Percentiles rank a stretch among this genome's conserved stretches.
phyloP scores from a whole-genome alignment of 768 basidiomycete species.

The Mycena indigotica region DNA sequence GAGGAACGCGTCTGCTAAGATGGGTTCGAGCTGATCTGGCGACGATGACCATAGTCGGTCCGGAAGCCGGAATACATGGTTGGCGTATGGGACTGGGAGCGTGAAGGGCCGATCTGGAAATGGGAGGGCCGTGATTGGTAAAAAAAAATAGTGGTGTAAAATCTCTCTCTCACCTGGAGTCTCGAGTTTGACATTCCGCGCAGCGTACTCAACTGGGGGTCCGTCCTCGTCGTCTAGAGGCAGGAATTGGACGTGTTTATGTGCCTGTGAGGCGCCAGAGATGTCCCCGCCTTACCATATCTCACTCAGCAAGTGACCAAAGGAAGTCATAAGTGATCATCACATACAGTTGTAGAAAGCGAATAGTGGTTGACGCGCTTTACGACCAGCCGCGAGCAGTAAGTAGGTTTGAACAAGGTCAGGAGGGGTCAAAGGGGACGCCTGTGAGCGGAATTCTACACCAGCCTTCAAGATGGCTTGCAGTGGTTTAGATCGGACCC shows the following conservation, averaged over 20 bases:
- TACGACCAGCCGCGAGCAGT: slow-evolving; percentile 70
- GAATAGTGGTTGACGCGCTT: slow-evolving; percentile 60
- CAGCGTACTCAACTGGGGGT: slow-evolving; percentile 78
- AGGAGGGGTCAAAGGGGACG: slow-evolving; percentile 74
- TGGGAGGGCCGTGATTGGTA: too few species aligned
- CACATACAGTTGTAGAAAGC: slow-evolving; percentile 89
- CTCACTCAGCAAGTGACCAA: slow-evolving; percentile 1
- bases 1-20: slow-evolving; percentile 64
- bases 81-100: slow-evolving; percentile 77
- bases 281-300: slow-evolving; percentile 66
- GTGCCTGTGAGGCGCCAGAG: slow-evolving; percentile 87
- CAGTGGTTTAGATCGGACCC: slow-evolving; percentile 18
- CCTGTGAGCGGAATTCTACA: slow-evolving; percentile 74
- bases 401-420: slow-evolving; percentile 79
- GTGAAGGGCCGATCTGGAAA: slow-evolving; percentile 71
- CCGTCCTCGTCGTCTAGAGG: slow-evolving; percentile 60
- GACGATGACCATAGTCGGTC: slow-evolving; percentile 38
- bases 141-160: slow-evolving; percentile 8
- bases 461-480: neutral
- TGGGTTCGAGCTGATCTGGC: slow-evolving; percentile 48
- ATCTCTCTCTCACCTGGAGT: slow-evolving; percentile 48
- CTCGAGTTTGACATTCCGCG: slow-evolving; percentile 59
- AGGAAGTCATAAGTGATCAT: neutral
- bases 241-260: slow-evolving; percentile 90
- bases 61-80: slow-evolving; percentile 71